phyloP scores from a whole-genome alignment of 2,329 filamentous ascomycete species.

The Talaromyces rugulosus region DNA sequence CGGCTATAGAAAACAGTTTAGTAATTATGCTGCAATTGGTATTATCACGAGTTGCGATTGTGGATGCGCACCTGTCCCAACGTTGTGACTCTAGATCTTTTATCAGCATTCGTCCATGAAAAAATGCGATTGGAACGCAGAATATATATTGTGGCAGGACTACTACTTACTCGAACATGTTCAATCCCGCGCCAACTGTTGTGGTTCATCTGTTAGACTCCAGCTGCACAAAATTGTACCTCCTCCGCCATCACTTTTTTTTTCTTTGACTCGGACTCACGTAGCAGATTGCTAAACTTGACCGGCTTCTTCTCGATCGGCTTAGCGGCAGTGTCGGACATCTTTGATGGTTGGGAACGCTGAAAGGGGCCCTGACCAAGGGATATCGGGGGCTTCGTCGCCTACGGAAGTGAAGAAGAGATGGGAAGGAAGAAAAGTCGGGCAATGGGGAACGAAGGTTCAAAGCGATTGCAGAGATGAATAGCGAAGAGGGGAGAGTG shows the following conservation, averaged over 20 bases:
- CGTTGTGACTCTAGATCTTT: constrained; percentile 54
- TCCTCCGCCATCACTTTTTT: background rate
- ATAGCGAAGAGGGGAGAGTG: background rate
- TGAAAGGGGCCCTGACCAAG: constrained; percentile 93
- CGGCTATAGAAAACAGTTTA: constrained; percentile 57
- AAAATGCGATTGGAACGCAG: background rate
- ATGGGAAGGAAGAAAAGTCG: background rate
- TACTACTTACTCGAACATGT: constrained; percentile 76
- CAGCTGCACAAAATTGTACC: background rate
- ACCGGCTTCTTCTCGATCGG: constrained; percentile 96
- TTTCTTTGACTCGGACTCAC: constrained; percentile 37
- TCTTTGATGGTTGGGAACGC: constrained; percentile 58
- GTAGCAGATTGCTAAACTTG: constrained; percentile 98
- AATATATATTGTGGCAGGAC: background rate
- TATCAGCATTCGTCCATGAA: background rate
- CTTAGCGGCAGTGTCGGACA: constrained; percentile 48
- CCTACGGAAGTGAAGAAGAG: constrained; percentile 35
- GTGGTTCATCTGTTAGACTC: background rate
- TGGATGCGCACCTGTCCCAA: constrained; percentile 56
- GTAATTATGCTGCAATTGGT: constrained; percentile 20
- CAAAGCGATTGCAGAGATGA: background rate
- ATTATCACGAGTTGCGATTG: background rate
- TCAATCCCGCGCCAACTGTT: constrained; percentile 78
- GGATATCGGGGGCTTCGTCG: constrained; percentile 82
- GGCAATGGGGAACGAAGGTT: background rate